A percentile compares a stretch with the other conserved stretches of the same genome.
These are phyloP conservation scores for Mycosphaerella sp. DNA, from an alignment of 2,329 filamentous ascomycete genomes.

Conservation along the genomic window DNA sequence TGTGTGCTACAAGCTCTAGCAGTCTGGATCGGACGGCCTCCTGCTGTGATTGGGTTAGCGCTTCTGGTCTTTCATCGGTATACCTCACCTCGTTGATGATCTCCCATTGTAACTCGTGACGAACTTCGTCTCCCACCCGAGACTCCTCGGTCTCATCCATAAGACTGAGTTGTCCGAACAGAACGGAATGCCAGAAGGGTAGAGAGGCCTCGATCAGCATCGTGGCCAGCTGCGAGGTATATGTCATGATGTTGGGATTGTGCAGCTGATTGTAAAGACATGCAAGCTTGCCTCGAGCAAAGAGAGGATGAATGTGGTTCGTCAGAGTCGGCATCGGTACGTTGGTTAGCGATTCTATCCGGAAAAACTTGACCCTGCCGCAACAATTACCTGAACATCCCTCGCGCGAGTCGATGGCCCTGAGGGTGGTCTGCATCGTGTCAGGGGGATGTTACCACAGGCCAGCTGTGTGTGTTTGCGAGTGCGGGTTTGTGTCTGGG, in stretches of 20 bases:
- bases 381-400: neutral
- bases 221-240: neutral
- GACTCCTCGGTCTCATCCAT: neutral
- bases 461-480: too few species aligned
- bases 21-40: neutral
- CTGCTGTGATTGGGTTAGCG: neutral
- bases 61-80: neutral
- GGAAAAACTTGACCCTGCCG: neutral
- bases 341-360: neutral
- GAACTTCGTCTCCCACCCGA: neutral
- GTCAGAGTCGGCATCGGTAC: neutral
- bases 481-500: too few species aligned
- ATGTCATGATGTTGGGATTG: neutral
- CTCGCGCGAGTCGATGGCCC: neutral
- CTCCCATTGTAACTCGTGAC: neutral
- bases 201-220: neutral
- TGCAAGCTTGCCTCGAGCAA: neutral
- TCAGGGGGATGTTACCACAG: too few species aligned
- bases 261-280: neutral
- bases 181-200: neutral
- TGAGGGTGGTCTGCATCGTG: too few species aligned
- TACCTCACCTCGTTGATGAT: neutral
- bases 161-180: neutral
- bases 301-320: neutral
- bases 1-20: neutral